Conservation (phyloP, 208 protist genomes). For the Histomonas meleagridis region DNA sequence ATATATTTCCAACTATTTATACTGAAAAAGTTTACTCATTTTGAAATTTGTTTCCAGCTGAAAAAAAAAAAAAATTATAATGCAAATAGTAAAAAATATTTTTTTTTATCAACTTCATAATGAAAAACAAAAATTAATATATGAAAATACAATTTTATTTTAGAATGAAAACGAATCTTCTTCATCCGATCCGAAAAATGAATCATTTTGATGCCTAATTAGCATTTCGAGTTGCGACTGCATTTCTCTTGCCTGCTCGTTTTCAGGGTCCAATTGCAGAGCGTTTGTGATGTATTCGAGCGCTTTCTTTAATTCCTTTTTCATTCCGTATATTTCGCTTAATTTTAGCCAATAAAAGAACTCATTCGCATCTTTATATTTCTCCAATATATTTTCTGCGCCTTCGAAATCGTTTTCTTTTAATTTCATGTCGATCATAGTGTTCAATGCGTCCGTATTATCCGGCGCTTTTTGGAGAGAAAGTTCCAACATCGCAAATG, state of each 20-base stretch:
- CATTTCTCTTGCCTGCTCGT: neutral
- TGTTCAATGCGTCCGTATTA: neutral
- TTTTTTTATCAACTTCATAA: too few species aligned
- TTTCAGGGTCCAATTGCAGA: neutral
- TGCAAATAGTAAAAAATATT: too few species aligned
- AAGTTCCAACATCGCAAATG: neutral
- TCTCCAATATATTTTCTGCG: neutral
- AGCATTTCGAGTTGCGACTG: neutral
- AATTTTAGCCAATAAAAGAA: neutral
- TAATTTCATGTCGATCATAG: neutral
- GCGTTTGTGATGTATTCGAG: neutral
- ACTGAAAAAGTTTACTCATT: too few species aligned
- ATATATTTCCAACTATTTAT: too few species aligned
- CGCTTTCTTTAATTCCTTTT: neutral
- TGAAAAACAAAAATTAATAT: too few species aligned
- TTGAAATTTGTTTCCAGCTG: too few species aligned
- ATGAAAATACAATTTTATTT: too few species aligned
- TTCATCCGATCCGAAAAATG: neutral
- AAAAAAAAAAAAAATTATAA: too few species aligned
- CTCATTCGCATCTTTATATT: neutral
- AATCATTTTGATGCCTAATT: slow-evolving; percentile 13
- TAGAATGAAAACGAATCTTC: neutral
- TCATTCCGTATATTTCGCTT: neutral
- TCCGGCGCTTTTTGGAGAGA: neutral
- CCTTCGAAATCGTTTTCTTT: slow-evolving; percentile 14